Evolutionary conservation across 2,329 filamentous ascomycete genomes (phyloP).

Genomic region (Cladophialophora chaetospira): DNA sequence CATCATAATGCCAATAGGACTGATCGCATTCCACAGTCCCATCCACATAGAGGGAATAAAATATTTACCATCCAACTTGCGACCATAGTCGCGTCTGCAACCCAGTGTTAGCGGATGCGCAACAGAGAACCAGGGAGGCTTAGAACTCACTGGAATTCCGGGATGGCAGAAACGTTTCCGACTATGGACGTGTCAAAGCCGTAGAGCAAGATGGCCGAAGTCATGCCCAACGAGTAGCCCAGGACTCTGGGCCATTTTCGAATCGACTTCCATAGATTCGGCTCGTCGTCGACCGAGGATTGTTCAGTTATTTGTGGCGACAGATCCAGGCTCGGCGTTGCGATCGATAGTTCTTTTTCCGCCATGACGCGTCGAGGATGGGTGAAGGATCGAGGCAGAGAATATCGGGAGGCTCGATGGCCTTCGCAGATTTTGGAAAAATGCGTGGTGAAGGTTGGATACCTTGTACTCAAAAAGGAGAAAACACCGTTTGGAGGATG

Average conservation of each 20-base stretch:
- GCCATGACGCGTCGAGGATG: neutral
- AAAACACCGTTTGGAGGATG: too few species aligned
- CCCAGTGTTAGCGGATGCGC: neutral
- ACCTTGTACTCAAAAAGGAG: too few species aligned
- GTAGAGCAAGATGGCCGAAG: constrained; percentile 36
- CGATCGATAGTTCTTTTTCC: neutral
- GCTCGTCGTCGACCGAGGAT: constrained; percentile 8
- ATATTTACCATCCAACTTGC: constrained; percentile 35
- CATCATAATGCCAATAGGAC: constrained; percentile 43
- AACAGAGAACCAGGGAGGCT: neutral
- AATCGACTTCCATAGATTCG: constrained; percentile 20
- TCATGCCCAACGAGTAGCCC: constrained; percentile 21
- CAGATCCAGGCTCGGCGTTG: constrained; percentile 2
- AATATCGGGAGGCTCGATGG: too few species aligned
- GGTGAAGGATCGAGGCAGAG: too few species aligned
- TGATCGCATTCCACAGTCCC: constrained; percentile 48
- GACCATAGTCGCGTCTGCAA: constrained; percentile 39
- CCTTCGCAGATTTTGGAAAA: too few species aligned
- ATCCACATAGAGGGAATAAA: constrained; percentile 50
- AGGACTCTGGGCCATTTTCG: constrained; percentile 25
- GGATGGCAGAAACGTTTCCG: constrained; percentile 37
- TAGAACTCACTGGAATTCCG: constrained; percentile 33
- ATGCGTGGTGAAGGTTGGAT: too few species aligned
- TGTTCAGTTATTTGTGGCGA: constrained; percentile 5
- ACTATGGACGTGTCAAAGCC: constrained; percentile 41